Conservation (phyloP, 306 rosid species). For the Dryas alaskensis region DNA sequence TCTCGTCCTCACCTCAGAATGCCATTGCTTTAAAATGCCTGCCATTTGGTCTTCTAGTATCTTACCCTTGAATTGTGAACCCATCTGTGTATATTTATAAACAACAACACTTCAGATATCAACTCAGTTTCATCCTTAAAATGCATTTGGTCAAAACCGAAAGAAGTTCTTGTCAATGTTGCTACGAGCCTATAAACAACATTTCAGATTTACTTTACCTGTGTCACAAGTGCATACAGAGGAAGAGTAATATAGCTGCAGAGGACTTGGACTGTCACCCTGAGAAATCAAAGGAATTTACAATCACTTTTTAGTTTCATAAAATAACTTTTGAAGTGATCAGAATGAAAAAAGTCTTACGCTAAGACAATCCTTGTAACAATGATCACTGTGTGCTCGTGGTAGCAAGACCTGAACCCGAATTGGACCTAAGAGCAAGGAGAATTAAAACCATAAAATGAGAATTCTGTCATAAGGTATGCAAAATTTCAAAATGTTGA, state of each 20-base stretch:
- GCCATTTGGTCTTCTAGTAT: slow-evolving; percentile 32
- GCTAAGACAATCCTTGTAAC: slow-evolving; percentile 24
- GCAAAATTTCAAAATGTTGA: neutral
- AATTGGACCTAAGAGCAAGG: slow-evolving; percentile 21
- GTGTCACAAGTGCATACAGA: slow-evolving; percentile 44
- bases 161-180: neutral
- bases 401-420: slow-evolving; percentile 38
- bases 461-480: neutral
- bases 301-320: neutral
- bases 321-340: neutral
- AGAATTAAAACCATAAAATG: neutral
- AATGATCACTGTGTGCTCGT: neutral
- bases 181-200: neutral
- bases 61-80: slow-evolving; percentile 39
- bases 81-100: slow-evolving; percentile 33
- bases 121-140: neutral
- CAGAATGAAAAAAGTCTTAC: slow-evolving; percentile 19
- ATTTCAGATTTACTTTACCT: slow-evolving; percentile 24
- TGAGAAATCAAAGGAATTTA: slow-evolving; percentile 6
- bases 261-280: slow-evolving; percentile 34
- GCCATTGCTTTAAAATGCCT: slow-evolving; percentile 31
- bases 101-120: neutral
- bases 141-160: neutral
- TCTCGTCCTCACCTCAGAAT: slow-evolving; percentile 33
- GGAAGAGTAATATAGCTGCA: slow-evolving; percentile 47